Percentiles rank a stretch among this genome's conserved stretches.
phyloP scores from a whole-genome alignment of 1,139 yeast species.

The Taphrina pruni region DNA sequence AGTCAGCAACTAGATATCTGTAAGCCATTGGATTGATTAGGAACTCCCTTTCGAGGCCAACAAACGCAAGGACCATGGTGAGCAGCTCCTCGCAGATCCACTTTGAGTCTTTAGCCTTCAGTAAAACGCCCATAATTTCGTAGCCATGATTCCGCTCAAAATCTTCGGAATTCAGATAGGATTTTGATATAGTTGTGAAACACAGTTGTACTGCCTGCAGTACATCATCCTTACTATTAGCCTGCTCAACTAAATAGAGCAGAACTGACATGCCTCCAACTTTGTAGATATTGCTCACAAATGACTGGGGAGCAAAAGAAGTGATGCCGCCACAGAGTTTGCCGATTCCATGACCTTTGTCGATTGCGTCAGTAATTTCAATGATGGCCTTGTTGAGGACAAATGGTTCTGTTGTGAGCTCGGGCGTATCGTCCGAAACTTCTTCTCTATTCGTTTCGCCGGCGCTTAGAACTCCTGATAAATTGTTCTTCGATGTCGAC shows the following conservation, averaged over 20 bases:
- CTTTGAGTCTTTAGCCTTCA: conserved; percentile 49
- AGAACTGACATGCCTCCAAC: conserved; percentile 53
- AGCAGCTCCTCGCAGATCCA: conserved; percentile 53
- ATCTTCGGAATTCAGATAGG: conserved; percentile 52
- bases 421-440: too few species aligned
- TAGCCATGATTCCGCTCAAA: conserved; percentile 57
- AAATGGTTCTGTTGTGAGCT: not conserved
- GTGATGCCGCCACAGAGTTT: conserved; percentile 47
- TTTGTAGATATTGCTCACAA: conserved; percentile 47
- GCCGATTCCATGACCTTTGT: conserved; percentile 44
- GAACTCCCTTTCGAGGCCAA: conserved; percentile 58
- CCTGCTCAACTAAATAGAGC: conserved; percentile 51
- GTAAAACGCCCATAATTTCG: conserved; percentile 55
- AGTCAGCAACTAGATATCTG: conserved; percentile 57
- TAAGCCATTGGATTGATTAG: conserved; percentile 59
- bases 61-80: conserved; percentile 55
- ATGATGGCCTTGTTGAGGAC: conserved; percentile 45
- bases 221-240: conserved; percentile 49
- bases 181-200: conserved; percentile 51
- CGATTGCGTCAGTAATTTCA: conserved; percentile 44
- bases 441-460: not conserved
- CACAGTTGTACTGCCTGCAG: conserved; percentile 50
- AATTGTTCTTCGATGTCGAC: not conserved
- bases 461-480: not conserved
- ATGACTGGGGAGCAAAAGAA: conserved; percentile 41